Evolutionary conservation across 768 basidiomycete genomes (phyloP), one percentile per base, ranked within the genome.

Genomic region (Daedaleopsis sinensis): DNA sequence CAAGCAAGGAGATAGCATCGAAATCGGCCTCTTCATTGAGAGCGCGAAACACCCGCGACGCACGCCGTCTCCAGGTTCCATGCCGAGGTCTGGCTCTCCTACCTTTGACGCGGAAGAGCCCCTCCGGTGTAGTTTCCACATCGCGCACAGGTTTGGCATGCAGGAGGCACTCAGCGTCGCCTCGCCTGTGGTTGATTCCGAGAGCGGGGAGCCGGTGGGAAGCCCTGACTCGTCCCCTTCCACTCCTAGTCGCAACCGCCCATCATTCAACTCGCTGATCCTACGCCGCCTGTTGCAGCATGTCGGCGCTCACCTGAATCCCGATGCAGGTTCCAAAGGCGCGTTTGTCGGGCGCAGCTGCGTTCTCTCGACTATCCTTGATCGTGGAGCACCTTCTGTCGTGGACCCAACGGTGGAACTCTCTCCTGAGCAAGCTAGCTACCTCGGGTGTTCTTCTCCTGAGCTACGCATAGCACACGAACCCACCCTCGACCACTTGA

Each of bases 401-500:
- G 70, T 80, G 46, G 77, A 74, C 59, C 74, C 80, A 12, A 75
- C 77, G 52, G 63, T 75, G 13, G 62, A 75, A 7, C 73, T 82
- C 21, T 65, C 80, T 3, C 70, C 76, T 2, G 84, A 82, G 58
- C 80, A 85, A 32, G 80, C 78, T n/a, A 77, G 78, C 0, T 76
- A 79, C 21, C 78, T 79, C 43, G 77, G 80, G 0, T 80, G 81
- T 55, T 73, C 82, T 3, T 7, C 3, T 6, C 42, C 62, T 8
- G 78, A 83, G n/a, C 72, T 85, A 59, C 76, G 77, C 18, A 76
- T 84, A 38, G 76, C 85, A 0, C 77, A 77, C 35, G 94, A 98
- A 64, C 94, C 96, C 1, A 88, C 88, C 5, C 72, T 97, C 21
- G 85, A 87, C 53, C 90, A 96, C 61, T 79, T 99, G 37, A 76